phyloP scores from a whole-genome alignment of 805 yeast species.

The Grigorovia yakushimaensis region DNA sequence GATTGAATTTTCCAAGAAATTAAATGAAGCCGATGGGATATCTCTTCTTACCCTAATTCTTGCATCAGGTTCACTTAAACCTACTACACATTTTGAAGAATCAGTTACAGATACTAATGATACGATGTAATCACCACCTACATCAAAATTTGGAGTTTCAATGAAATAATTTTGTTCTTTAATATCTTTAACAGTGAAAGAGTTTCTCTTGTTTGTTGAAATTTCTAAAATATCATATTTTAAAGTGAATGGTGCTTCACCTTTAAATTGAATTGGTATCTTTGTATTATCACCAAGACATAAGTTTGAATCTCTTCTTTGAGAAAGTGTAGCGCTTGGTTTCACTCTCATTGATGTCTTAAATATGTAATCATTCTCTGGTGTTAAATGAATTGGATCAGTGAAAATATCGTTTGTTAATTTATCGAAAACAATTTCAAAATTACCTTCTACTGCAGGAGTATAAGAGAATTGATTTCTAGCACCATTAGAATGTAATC shows the following conservation, averaged over 20 bases:
- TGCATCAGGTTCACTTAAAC: conserved; percentile 52
- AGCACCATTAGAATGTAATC: conserved; percentile 32
- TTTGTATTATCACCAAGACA: conserved; percentile 40
- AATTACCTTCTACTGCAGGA: conserved; percentile 76
- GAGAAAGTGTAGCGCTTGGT: conserved; percentile 41
- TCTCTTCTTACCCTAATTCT: conserved; percentile 60
- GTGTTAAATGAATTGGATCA: conserved; percentile 29
- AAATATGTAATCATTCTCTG: conserved; percentile 40
- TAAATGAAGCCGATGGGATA: conserved; percentile 49
- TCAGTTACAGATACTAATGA: conserved; percentile 60
- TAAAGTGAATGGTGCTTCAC: conserved; percentile 70
- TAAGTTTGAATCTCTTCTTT: conserved; percentile 21
- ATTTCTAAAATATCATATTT: conserved; percentile 58
- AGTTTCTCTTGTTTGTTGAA: conserved; percentile 37
- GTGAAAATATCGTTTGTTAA: conserved; percentile 58
- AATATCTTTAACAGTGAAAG: conserved; percentile 36
- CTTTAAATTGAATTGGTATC: conserved; percentile 55
- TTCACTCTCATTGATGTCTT: conserved; percentile 63
- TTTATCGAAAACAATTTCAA: conserved; percentile 58
- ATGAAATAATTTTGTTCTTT: conserved; percentile 32
- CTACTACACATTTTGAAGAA: conserved; percentile 69
- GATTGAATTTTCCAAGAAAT: conserved; percentile 29
- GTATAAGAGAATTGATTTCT: conserved; percentile 54
- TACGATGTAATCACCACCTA: conserved; percentile 68
- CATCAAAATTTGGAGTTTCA: conserved; percentile 42